Evolutionary conservation across 1,284 basidiomycete genomes (phyloP).

Genomic region (Heterobasidion annosum): DNA sequence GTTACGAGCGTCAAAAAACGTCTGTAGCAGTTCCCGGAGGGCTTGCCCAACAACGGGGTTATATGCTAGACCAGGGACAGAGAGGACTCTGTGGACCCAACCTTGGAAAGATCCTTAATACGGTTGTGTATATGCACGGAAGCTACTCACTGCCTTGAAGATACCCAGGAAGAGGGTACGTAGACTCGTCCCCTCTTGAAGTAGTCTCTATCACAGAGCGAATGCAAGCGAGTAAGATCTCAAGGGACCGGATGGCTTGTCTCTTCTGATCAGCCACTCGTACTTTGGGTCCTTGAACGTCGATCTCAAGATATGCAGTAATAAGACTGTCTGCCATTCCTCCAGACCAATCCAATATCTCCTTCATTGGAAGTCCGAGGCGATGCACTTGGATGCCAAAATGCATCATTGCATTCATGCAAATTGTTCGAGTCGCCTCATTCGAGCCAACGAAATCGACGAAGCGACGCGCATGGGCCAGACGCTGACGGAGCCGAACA

Average conservation of each 20-base stretch:
- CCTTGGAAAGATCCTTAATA: not conserved
- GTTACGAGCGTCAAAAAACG: not conserved
- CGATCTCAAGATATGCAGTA: constrained; percentile 35
- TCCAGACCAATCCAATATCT: constrained; percentile 59
- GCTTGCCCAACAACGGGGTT: not conserved
- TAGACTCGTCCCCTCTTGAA: not conserved
- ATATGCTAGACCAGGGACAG: constrained; percentile 9
- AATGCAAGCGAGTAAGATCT: not conserved
- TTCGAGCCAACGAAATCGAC: constrained; percentile 67
- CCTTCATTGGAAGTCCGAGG: constrained; percentile 43
- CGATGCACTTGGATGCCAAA: constrained; percentile 63
- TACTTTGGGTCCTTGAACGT: not conserved
- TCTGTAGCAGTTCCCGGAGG: not conserved
- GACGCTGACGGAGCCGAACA: constrained; percentile 39
- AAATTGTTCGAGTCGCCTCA: constrained; percentile 59
- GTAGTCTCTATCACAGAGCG: not conserved
- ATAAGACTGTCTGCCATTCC: constrained; percentile 54
- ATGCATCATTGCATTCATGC: constrained; percentile 75
- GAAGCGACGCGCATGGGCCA: constrained; percentile 57
- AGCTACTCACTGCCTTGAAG: not conserved
- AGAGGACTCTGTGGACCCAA: constrained; percentile 34
- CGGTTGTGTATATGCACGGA: too few relatives aligned
- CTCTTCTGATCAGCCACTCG: not conserved
- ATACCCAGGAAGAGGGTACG: not conserved
- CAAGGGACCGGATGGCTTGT: not conserved